These are phyloP conservation scores for Arachnopeziza araneosa DNA, from an alignment of 2,329 filamentous ascomycete species.

Conservation along the genomic window DNA sequence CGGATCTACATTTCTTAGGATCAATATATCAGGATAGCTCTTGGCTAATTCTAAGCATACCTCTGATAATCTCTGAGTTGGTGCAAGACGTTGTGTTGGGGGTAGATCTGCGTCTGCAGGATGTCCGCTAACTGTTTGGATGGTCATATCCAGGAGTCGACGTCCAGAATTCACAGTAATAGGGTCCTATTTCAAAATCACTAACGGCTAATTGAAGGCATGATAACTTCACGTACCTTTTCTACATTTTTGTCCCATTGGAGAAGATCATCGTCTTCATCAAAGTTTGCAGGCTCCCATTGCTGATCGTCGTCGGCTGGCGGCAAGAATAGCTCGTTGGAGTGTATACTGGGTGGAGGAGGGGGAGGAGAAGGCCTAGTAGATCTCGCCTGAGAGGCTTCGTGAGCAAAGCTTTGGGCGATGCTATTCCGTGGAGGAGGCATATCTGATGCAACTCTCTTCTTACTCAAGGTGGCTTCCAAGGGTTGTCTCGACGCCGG, in stretches of 20 bases:
- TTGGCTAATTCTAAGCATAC: constrained; percentile 36
- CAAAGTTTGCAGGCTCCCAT: constrained; percentile 68
- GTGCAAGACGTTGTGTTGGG: constrained; percentile 47
- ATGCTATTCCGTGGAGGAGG: constrained; percentile 22
- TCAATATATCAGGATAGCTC: constrained; percentile 6
- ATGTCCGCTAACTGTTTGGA: constrained; percentile 5
- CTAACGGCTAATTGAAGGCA: constrained; percentile 23
- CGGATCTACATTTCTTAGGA: constrained; percentile 26
- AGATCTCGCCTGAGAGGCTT: constrained; percentile 25
- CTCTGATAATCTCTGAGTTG: constrained; percentile 69
- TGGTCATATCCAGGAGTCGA: constrained; percentile 12
- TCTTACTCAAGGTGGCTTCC: constrained; percentile 25
- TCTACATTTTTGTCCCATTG: constrained; percentile 69
- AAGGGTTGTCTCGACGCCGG: constrained; percentile 24
- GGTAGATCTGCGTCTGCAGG: constrained; percentile 1
- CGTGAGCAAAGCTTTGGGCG: constrained; percentile 16
- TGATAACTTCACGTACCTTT: constrained; percentile 41
- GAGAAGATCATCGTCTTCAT: constrained; percentile 60
- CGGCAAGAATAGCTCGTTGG: constrained; percentile 66
- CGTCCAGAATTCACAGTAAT: constrained; percentile 23
- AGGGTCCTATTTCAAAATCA: constrained; percentile 19
- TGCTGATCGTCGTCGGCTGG: constrained; percentile 58
- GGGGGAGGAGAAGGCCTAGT: constrained; percentile 47
- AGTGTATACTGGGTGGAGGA: constrained; percentile 51
- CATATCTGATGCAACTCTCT: constrained; percentile 23